Evolutionary conservation across 768 basidiomycete species (phyloP).

Genomic region (Amanita brunnescens): DNA sequence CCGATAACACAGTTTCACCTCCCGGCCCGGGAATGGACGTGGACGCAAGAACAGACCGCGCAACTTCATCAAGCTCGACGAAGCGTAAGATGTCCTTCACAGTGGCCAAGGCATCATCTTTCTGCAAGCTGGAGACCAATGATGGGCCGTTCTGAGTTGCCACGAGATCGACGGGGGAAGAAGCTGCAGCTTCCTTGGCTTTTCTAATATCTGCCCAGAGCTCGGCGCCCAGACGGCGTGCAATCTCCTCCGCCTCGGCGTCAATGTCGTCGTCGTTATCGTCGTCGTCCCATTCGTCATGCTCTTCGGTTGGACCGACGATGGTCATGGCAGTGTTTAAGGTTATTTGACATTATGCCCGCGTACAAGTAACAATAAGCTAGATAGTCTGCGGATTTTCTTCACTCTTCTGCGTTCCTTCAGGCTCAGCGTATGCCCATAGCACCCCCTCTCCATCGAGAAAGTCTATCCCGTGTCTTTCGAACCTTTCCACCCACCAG

Average conservation of each 20-base stretch:
- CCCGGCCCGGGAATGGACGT: conserved; percentile 38
- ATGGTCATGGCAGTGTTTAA: conserved; percentile 1
- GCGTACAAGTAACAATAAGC: background rate
- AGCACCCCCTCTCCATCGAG: conserved; percentile 47
- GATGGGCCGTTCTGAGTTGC: background rate
- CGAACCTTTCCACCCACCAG: conserved; percentile 46
- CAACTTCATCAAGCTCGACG: conserved; percentile 46
- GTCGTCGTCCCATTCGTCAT: conserved; percentile 33
- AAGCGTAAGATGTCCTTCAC: conserved; percentile 55
- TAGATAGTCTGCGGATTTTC: background rate
- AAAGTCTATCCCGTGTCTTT: conserved; percentile 39
- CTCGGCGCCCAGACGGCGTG: conserved; percentile 64
- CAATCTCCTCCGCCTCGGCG: conserved; percentile 69
- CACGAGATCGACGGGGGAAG: conserved; percentile 3
- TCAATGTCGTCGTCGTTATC: conserved; percentile 56
- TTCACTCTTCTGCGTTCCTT: background rate
- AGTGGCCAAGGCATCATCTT: conserved; percentile 39
- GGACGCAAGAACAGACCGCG: conserved; percentile 43
- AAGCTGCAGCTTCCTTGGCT: conserved; percentile 37
- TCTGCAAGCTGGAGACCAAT: background rate
- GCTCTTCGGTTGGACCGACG: background rate
- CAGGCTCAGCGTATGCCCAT: conserved; percentile 36
- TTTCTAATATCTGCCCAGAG: conserved; percentile 71
- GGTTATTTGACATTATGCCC: background rate
- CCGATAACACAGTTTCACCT: conserved; percentile 45